These are phyloP conservation scores for Dentipellis sp. DNA, from an alignment of 768 basidiomycete species.

Conservation along the genomic window DNA sequence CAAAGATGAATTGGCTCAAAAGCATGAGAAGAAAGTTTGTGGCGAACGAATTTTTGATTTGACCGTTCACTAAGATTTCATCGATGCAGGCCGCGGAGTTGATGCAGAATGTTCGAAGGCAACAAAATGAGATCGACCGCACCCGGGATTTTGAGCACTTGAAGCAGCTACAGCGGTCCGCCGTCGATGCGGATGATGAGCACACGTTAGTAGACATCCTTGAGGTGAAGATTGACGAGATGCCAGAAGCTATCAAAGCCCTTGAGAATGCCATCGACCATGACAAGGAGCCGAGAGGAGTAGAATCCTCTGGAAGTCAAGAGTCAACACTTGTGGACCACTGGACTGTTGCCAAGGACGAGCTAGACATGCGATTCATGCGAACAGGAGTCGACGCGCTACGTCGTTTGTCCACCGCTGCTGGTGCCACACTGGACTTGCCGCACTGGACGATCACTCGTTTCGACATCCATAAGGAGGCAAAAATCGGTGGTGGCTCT, in stretches of 20 bases:
- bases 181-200: constrained; percentile 50
- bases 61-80: constrained; percentile 7
- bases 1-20: constrained; percentile 37
- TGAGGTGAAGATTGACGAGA: constrained; percentile 54
- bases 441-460: constrained; percentile 77
- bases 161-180: constrained; percentile 45
- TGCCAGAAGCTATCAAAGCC: constrained; percentile 77
- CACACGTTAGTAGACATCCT: constrained; percentile 53
- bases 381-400: constrained; percentile 67
- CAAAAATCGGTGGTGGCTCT: constrained; percentile 62
- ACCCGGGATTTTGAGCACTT: constrained; percentile 47
- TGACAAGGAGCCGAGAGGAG: constrained; percentile 17
- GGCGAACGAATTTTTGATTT: constrained; percentile 23
- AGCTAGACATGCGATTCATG: constrained; percentile 60
- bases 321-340: too few species aligned
- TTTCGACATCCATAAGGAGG: constrained; percentile 67
- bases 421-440: constrained; percentile 20
- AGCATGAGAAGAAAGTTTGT: constrained; percentile 28
- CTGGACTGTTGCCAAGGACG: constrained; percentile 23
- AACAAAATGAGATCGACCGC: constrained; percentile 39
- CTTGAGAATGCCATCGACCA: constrained; percentile 58
- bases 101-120: constrained; percentile 19
- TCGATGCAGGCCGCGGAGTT: not conserved
- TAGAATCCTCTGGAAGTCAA: not conserved
- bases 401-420: constrained; percentile 41